Conservation (phyloP, 495 filamentous ascomycete genomes). For the Chlorociboria aeruginascens region DNA sequence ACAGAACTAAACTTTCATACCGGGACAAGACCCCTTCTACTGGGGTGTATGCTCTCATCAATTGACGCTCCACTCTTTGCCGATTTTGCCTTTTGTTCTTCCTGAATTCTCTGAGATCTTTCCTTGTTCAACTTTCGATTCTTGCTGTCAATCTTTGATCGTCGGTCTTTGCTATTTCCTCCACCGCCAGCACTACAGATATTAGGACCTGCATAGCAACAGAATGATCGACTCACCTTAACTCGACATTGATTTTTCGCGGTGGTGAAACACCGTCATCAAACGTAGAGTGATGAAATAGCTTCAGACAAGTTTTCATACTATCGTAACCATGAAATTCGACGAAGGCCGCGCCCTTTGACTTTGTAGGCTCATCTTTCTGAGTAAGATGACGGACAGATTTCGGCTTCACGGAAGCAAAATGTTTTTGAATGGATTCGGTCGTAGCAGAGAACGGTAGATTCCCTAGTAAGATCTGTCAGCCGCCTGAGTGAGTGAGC, state of each 20-base stretch:
- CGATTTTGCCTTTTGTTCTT: constrained; percentile 36
- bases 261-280: constrained; percentile 48
- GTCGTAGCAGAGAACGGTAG: constrained; percentile 74
- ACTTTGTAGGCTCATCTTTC: constrained; percentile 52
- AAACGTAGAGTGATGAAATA: constrained; percentile 80
- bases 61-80: constrained; percentile 24
- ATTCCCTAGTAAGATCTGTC: constrained; percentile 35
- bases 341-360: constrained; percentile 82
- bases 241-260: constrained; percentile 80
- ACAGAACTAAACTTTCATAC: not conserved
- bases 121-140: constrained; percentile 82
- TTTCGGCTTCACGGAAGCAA: constrained; percentile 58
- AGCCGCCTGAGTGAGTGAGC: constrained; percentile 1
- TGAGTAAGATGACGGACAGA: constrained; percentile 66
- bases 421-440: constrained; percentile 57
- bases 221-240: constrained; percentile 49
- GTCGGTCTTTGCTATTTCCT: constrained; percentile 58
- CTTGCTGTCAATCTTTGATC: constrained; percentile 68
- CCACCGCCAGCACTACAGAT: constrained; percentile 60
- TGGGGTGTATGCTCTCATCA: constrained; percentile 41
- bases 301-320: constrained; percentile 86
- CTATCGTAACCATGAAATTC: constrained; percentile 83
- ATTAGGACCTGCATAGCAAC: constrained; percentile 1
- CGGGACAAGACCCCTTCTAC: constrained; percentile 37
- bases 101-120: constrained; percentile 38